Evolutionary conservation across 345 rosid species (phyloP).

Genomic region (Salix arbutifolia): DNA sequence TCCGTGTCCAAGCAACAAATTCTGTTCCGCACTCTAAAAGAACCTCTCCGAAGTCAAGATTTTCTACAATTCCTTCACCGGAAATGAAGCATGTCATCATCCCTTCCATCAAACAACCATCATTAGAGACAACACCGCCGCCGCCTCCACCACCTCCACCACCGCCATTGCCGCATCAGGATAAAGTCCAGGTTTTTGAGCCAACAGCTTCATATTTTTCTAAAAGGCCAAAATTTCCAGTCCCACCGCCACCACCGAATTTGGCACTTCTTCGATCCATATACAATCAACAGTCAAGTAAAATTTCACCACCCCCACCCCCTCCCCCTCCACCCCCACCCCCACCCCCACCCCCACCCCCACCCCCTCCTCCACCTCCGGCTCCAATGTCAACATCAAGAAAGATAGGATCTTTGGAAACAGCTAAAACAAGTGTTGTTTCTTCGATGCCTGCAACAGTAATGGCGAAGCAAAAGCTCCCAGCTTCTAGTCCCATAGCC

Average conservation of each 20-base stretch:
- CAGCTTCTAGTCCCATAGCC: slow-evolving; percentile 45
- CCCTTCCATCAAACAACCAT: slow-evolving; percentile 62
- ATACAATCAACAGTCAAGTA: slow-evolving; percentile 33
- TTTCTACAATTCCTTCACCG: slow-evolving; percentile 55
- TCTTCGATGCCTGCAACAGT: slow-evolving; percentile 27
- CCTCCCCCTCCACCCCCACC: slow-evolving; percentile 45
- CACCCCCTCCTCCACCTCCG: slow-evolving; percentile 40
- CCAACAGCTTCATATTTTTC: slow-evolving; percentile 22
- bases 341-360: slow-evolving; percentile 45
- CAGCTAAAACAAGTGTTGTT: slow-evolving; percentile 15
- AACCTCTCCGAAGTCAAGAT: slow-evolving; percentile 70
- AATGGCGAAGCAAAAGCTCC: slow-evolving; percentile 29
- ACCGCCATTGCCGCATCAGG: slow-evolving; percentile 8
- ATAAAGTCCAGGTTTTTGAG: slow-evolving; percentile 14
- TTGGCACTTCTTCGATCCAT: slow-evolving; percentile 70
- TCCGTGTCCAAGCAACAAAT: slow-evolving; percentile 1
- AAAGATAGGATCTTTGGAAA: slow-evolving; percentile 34
- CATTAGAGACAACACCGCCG: slow-evolving; percentile 18
- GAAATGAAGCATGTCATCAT: slow-evolving; percentile 86
- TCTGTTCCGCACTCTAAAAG: slow-evolving; percentile 73
- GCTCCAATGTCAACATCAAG: slow-evolving; percentile 25
- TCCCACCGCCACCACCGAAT: slow-evolving; percentile 90
- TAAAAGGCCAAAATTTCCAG: slow-evolving; percentile 60
- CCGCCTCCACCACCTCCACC: slow-evolving; percentile 27
- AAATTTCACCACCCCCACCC: slow-evolving; percentile 35